Evolutionary conservation across 176 grass and related monocot genomes (phyloP).

Genomic region (Oryza meridionalis): DNA sequence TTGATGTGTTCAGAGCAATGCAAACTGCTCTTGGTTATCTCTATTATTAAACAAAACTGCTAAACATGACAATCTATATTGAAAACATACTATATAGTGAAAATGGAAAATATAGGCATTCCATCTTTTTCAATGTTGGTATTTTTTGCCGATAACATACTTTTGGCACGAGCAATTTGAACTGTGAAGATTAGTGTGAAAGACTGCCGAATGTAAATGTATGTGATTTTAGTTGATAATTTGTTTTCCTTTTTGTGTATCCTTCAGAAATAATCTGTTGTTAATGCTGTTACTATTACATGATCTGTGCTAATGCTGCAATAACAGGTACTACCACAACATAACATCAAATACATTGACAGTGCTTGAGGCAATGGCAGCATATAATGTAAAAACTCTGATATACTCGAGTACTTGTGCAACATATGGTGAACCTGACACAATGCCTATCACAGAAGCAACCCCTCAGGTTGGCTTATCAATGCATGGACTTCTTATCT

Average conservation of each 20-base stretch:
- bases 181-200: not conserved
- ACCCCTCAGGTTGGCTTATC: slow-evolving; percentile 76
- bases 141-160: not conserved
- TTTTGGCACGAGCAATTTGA: not conserved
- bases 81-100: not conserved
- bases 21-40: not conserved
- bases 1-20: not conserved
- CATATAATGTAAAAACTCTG: slow-evolving; percentile 81
- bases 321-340: slow-evolving; percentile 95
- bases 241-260: not conserved
- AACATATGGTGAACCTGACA: slow-evolving; percentile 94
- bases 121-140: not conserved
- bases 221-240: not conserved
- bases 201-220: not conserved
- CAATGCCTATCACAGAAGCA: slow-evolving; percentile 88
- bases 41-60: not conserved
- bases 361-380: slow-evolving; percentile 89
- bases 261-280: not conserved
- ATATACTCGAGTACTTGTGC: slow-evolving; percentile 98
- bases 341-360: slow-evolving; percentile 91
- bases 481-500: slow-evolving; percentile 6
- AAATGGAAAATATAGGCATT: not conserved
- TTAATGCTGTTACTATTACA: slow-evolving; percentile 23
- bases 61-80: slow-evolving; percentile 5
- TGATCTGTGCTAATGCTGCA: slow-evolving; percentile 25